phyloP scores from a whole-genome alignment of 208 protist genomes.

The Trichomonas gallinae region DNA sequence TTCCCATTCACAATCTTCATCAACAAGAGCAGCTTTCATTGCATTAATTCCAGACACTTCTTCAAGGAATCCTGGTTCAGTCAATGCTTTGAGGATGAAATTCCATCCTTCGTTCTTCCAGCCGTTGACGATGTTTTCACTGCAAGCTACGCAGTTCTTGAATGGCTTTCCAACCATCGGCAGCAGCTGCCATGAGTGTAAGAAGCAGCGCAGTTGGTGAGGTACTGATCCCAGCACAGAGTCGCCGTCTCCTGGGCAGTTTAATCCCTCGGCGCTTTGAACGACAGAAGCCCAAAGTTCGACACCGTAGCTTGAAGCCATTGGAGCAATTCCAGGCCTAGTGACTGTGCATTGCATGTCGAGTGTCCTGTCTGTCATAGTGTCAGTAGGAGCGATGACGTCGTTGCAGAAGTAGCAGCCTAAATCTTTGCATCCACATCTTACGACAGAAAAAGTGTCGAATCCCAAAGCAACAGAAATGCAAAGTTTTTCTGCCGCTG shows the following conservation, averaged over 20 bases:
- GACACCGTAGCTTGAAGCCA: constrained; percentile 71
- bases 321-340: constrained; percentile 61
- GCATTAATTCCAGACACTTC: constrained; percentile 31
- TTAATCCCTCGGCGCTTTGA: constrained; percentile 58
- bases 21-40: not conserved
- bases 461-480: constrained; percentile 77
- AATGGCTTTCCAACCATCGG: constrained; percentile 58
- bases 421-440: constrained; percentile 66
- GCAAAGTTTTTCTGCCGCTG: constrained; percentile 52
- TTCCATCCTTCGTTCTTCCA: constrained; percentile 55
- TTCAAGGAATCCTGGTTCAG: constrained; percentile 51
- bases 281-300: constrained; percentile 74
- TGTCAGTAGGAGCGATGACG: constrained; percentile 58
- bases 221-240: constrained; percentile 51
- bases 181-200: constrained; percentile 55
- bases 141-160: constrained; percentile 74
- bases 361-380: constrained; percentile 70
- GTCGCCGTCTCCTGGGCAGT: not conserved
- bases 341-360: constrained; percentile 97
- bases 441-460: constrained; percentile 84
- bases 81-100: constrained; percentile 71
- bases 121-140: constrained; percentile 51
- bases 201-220: constrained; percentile 61
- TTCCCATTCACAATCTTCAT: constrained; percentile 13
- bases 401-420: constrained; percentile 94